phyloP scores from a whole-genome alignment of 202 grass and related monocot genomes.

The Dendrocalamus latiflorus region DNA sequence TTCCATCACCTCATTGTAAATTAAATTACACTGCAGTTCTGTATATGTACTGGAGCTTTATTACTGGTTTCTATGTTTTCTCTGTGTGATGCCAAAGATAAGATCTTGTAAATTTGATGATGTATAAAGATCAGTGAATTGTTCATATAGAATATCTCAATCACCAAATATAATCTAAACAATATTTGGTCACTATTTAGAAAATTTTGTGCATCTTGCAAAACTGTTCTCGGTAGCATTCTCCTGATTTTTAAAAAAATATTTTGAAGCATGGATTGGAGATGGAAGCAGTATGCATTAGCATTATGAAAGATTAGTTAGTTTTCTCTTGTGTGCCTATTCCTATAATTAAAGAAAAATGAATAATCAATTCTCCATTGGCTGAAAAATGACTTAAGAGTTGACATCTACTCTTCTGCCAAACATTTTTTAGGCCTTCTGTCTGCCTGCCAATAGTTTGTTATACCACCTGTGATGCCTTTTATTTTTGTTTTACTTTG shows the following conservation, averaged over 20 bases:
- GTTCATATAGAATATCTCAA: neutral
- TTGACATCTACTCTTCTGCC: neutral
- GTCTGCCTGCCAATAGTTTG: neutral
- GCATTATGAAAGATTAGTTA: neutral
- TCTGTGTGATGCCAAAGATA: too few relatives aligned
- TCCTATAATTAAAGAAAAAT: neutral
- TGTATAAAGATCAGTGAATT: neutral
- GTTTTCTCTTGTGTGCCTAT: neutral
- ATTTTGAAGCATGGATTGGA: neutral
- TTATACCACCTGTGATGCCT: neutral
- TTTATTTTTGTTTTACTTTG: neutral
- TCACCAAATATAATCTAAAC: neutral
- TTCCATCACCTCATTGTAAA: too few relatives aligned
- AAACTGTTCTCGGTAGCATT: neutral
- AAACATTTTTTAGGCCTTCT: neutral
- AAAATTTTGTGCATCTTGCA: neutral
- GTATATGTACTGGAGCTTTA: too few relatives aligned
- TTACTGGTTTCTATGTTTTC: too few relatives aligned
- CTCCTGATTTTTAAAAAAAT: neutral
- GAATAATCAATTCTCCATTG: neutral
- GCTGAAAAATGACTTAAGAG: neutral
- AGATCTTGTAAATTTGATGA: neutral
- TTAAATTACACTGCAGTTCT: too few relatives aligned
- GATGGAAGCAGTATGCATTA: neutral
- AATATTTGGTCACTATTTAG: neutral